Evolutionary conservation across 2,329 filamentous ascomycete genomes (phyloP).

Genomic region (Dothistroma pini): DNA sequence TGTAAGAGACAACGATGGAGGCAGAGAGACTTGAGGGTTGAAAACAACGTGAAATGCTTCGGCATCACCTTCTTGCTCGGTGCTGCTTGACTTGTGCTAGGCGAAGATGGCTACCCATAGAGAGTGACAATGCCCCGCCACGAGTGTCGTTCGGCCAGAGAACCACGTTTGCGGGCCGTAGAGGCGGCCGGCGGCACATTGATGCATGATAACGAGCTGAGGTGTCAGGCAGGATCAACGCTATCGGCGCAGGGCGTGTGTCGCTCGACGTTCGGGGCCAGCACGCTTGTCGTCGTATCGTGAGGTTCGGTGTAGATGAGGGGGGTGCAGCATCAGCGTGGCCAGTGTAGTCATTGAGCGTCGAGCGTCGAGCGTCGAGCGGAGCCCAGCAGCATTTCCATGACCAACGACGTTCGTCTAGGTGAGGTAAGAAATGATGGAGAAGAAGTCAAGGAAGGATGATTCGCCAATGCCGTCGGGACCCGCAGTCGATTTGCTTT

Average conservation of each 20-base stretch:
- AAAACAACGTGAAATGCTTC: not conserved
- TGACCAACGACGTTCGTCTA: not conserved
- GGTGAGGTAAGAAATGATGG: not conserved
- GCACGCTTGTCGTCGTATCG: not conserved
- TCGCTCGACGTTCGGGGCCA: not conserved
- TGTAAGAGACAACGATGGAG: not conserved
- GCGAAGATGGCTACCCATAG: not conserved
- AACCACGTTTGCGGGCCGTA: conserved; percentile 5
- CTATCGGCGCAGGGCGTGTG: conserved; percentile 1
- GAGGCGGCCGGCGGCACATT: conserved; percentile 3
- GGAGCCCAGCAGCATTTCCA: not conserved
- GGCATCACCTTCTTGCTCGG: not conserved
- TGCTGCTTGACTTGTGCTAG: not conserved
- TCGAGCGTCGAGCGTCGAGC: not conserved
- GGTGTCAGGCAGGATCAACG: not conserved
- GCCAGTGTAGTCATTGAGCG: not conserved
- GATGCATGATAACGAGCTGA: conserved; percentile 5
- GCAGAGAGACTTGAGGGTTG: not conserved
- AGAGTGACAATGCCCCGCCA: not conserved
- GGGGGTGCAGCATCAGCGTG: not conserved
- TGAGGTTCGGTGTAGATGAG: not conserved
- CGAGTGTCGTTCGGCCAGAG: not conserved
- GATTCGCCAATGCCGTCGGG: not conserved
- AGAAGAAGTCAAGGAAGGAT: not conserved
- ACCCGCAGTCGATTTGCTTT: not conserved